Evolutionary conservation across 108 stramenopile species (phyloP).

Genomic region (Cyclotella cryptica): DNA sequence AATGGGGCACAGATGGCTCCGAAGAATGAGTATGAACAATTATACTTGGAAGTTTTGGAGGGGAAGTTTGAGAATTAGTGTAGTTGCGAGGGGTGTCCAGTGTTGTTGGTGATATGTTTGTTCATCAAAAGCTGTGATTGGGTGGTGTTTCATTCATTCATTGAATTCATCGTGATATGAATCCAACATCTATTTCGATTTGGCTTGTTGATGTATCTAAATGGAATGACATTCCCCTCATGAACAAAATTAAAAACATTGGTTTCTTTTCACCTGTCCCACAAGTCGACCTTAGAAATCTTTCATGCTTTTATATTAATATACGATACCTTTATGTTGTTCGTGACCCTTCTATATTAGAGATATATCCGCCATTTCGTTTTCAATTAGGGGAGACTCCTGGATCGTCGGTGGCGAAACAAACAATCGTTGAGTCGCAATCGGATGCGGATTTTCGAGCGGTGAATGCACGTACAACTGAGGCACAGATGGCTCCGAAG

Average conservation of each 20-base stretch:
- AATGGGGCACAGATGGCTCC: conserved; percentile 61
- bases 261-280: too few relatives aligned
- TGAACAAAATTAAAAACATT: too few relatives aligned
- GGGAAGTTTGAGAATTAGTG: conserved; percentile 67
- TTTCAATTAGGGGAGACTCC: conserved; percentile 56
- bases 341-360: conserved; percentile 59
- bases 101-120: conserved; percentile 77
- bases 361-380: conserved; percentile 82
- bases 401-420: conserved; percentile 37
- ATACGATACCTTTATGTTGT: too few relatives aligned
- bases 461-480: conserved; percentile 57
- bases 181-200: too few relatives aligned
- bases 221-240: too few relatives aligned
- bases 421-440: conserved; percentile 66
- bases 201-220: too few relatives aligned
- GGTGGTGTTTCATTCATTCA: background rate
- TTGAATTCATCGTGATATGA: too few relatives aligned
- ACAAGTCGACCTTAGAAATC: too few relatives aligned
- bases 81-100: conserved; percentile 70
- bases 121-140: conserved; percentile 63
- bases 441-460: conserved; percentile 81
- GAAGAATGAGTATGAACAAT: conserved; percentile 73
- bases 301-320: too few relatives aligned
- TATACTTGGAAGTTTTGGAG: conserved; percentile 67
- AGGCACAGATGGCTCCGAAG: conserved; percentile 63